Evolutionary conservation across 805 yeast species (phyloP).

Genomic region (Yarrowia sp.): DNA sequence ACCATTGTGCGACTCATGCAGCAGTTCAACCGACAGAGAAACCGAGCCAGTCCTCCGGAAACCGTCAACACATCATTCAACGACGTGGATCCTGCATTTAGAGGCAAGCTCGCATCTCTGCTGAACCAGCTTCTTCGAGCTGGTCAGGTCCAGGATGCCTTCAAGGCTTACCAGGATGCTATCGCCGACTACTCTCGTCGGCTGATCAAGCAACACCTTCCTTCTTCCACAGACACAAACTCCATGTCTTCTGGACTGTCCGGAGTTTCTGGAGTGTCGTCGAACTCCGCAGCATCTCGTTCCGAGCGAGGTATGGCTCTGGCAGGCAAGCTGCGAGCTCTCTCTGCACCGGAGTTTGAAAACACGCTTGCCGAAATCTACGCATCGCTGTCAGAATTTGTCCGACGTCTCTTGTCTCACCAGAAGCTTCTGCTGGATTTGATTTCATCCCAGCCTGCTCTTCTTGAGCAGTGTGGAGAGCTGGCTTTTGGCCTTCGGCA

Average conservation of each 20-base stretch:
- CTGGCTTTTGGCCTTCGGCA: constrained; percentile 50
- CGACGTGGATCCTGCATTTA: constrained; percentile 37
- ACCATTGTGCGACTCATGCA: constrained; percentile 51
- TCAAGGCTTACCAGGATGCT: constrained; percentile 61
- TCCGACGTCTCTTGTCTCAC: constrained; percentile 70
- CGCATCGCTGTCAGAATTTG: constrained; percentile 64
- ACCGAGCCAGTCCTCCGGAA: constrained; percentile 1
- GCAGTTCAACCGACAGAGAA: constrained; percentile 32
- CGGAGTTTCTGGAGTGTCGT: background rate
- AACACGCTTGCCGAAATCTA: constrained; percentile 61
- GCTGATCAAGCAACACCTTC: constrained; percentile 64
- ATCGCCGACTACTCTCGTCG: constrained; percentile 70
- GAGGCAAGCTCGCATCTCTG: constrained; percentile 46
- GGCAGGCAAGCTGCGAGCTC: constrained; percentile 53
- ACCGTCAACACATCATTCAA: constrained; percentile 1
- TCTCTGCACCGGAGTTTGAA: constrained; percentile 75
- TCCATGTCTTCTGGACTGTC: constrained; percentile 32
- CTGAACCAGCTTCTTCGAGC: constrained; percentile 60
- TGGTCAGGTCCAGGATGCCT: constrained; percentile 60
- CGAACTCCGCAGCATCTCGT: constrained; percentile 29
- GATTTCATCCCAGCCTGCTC: constrained; percentile 49
- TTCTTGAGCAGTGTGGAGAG: constrained; percentile 44
- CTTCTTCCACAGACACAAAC: constrained; percentile 43
- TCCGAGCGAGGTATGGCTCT: constrained; percentile 42
- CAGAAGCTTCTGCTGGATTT: constrained; percentile 76